Conservation (phyloP, 108 stramenopile genomes). For the Nitzschia sp. region DNA sequence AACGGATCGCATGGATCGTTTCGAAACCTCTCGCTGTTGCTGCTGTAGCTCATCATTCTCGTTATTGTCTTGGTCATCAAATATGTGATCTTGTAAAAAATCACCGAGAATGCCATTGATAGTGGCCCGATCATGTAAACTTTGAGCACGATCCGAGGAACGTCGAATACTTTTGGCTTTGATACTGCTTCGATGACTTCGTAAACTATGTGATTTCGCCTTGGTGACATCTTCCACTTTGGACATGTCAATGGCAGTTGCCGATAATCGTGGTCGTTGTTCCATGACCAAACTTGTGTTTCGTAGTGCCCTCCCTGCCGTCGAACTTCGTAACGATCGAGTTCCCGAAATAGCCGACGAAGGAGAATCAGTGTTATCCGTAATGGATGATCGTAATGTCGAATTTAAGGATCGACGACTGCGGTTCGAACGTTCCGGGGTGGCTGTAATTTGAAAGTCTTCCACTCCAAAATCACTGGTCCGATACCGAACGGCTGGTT, state of each 20-base stretch:
- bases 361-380: background rate
- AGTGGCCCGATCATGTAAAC: background rate
- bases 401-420: background rate
- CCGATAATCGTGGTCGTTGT: too few relatives aligned
- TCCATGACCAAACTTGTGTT: too few relatives aligned
- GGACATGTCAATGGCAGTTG: background rate
- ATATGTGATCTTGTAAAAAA: too few relatives aligned
- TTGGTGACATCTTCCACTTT: background rate
- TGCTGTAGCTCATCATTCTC: background rate
- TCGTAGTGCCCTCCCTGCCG: too few relatives aligned
- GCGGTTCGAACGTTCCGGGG: background rate
- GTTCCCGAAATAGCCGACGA: background rate
- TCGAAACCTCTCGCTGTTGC: background rate
- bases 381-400: background rate
- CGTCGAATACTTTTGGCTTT: background rate
- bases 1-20: background rate
- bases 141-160: background rate
- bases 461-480: background rate
- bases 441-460: background rate
- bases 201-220: background rate
- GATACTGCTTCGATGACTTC: constrained; percentile 1
- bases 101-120: constrained; percentile 3
- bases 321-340: background rate
- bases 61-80: background rate
- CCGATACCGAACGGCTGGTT: background rate